Percentiles rank a stretch among this genome's conserved stretches.
phyloP scores from a whole-genome alignment of 1,284 basidiomycete species.

The Phenoliferia sp. region DNA sequence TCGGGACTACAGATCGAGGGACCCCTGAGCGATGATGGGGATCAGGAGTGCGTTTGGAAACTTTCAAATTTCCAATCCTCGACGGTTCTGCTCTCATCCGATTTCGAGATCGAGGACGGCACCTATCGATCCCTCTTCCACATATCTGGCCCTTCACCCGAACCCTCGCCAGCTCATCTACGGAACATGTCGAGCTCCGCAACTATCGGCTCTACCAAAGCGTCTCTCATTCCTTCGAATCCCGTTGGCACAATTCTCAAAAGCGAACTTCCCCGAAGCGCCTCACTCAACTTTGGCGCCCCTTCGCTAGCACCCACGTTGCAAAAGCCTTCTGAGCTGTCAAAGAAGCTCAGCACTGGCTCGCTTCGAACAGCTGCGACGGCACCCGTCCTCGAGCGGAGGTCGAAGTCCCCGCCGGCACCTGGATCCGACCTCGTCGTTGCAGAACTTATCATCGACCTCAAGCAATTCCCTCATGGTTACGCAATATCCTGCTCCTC shows the following conservation, averaged over 20 bases:
- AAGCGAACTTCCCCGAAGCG: conserved; percentile 19
- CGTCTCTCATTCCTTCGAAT: conserved; percentile 4
- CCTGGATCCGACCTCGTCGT: conserved; percentile 23
- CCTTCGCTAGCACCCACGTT: conserved; percentile 14
- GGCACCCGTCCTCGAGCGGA: neutral
- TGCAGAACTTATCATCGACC: conserved; percentile 29
- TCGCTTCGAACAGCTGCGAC: conserved; percentile 11
- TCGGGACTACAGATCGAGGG: conserved; percentile 35
- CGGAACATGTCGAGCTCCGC: neutral
- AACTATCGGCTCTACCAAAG: neutral
- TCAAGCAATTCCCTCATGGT: conserved; percentile 33
- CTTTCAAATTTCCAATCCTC: neutral
- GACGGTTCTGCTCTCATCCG: conserved; percentile 12
- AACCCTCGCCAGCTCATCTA: neutral
- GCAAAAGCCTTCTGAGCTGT: conserved; percentile 16
- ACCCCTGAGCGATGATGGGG: conserved; percentile 30
- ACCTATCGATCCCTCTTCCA: conserved; percentile 19
- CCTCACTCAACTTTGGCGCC: conserved; percentile 23
- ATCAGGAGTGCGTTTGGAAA: conserved; percentile 20
- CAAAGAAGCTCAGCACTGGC: conserved; percentile 18
- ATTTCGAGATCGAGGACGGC: conserved; percentile 11
- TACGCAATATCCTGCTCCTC: conserved; percentile 21
- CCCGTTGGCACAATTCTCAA: conserved; percentile 22
- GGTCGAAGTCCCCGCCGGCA: conserved; percentile 1
- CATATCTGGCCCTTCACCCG: neutral